Evolutionary conservation across 768 basidiomycete genomes (phyloP).

Genomic region (Tephrocybe sp.): DNA sequence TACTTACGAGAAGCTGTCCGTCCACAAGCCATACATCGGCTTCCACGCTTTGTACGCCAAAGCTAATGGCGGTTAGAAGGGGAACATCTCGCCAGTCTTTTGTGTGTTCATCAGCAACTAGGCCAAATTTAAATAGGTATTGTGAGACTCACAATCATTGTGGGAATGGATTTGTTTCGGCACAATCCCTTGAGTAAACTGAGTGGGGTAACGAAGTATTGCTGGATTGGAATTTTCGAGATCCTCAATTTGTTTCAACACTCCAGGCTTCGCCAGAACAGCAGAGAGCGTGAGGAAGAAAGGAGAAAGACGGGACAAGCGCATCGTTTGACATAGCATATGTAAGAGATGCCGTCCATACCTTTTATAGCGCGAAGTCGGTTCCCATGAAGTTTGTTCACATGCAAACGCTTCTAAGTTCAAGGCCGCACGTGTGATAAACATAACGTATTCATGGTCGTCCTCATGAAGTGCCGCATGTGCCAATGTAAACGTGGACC

Average conservation of each 20-base stretch:
- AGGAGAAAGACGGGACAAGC: slow-evolving; percentile 2
- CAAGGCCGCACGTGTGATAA: not conserved
- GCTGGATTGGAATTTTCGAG: slow-evolving; percentile 36
- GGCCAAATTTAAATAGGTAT: not conserved
- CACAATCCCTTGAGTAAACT: slow-evolving; percentile 46
- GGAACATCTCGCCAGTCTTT: slow-evolving; percentile 55
- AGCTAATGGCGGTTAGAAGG: slow-evolving; percentile 45
- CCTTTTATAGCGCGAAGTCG: not conserved
- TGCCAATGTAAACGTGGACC: not conserved
- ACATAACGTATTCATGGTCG: not conserved
- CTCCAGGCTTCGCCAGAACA: slow-evolving; percentile 10
- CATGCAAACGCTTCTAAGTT: not conserved
- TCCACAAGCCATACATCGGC: slow-evolving; percentile 52
- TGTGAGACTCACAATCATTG: slow-evolving; percentile 47
- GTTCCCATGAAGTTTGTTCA: not conserved
- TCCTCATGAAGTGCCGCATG: not conserved
- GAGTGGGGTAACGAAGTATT: slow-evolving; percentile 43
- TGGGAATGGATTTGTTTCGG: slow-evolving; percentile 54
- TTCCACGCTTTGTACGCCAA: slow-evolving; percentile 51
- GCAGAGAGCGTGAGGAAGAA: slow-evolving; percentile 1
- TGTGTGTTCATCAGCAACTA: not conserved
- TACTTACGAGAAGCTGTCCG: slow-evolving; percentile 41
- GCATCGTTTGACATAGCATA: slow-evolving; percentile 4
- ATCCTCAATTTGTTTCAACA: slow-evolving; percentile 15
- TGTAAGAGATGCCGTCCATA: not conserved